Evolutionary conservation across 176 grass and related monocot species (phyloP), one percentile per base, ranked within the genome.

Genomic region (Microstegium vimineum): DNA sequence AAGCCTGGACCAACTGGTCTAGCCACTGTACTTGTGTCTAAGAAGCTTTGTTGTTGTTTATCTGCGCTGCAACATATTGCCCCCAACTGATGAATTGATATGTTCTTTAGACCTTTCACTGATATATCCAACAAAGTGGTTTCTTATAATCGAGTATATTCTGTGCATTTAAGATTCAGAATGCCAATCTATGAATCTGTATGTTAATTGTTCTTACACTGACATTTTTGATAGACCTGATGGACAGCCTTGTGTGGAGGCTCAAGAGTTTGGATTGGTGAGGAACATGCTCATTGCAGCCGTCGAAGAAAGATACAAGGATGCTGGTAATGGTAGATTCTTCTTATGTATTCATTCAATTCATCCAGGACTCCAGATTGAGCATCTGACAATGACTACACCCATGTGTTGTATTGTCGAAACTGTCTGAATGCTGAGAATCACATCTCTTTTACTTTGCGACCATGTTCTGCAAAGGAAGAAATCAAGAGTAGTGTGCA

Each of bases 221-320:
- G 71, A 15, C 31, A 22, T 83, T 4, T 33, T 33, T 33, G 32
- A 4, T 4, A 4, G 4, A 2, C 32, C 32, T 33, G 32, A 33
- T 33, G 32, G 32, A 33, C 32, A 33, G 32, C 4, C 32, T 2
- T 33, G 32, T 33, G 32, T 33, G 32, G 32, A 33, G 32, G 32
- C 32, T 33, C 32, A 33, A 33, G 95, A 97, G 75, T 97, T 97
- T 51, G 87, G 43, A 51, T 92, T 97, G 74, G 62, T 97, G 27
- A 73, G 83, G 13, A 94, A 94, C 86, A 94, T 97, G 95, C 75
- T 91, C 27, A 81, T 86, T 60, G 95, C 95, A 31, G 92, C 88
- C 71, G 75, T 88, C 52, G 92, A 97, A 88, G 95, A 97, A 79
- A 84, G 92, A 74, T 97, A 97, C 90, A 97, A 82, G 76, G 92